Conservation (phyloP, 2,329 filamentous ascomycete genomes). For the Ascocoryne sarcoides region DNA sequence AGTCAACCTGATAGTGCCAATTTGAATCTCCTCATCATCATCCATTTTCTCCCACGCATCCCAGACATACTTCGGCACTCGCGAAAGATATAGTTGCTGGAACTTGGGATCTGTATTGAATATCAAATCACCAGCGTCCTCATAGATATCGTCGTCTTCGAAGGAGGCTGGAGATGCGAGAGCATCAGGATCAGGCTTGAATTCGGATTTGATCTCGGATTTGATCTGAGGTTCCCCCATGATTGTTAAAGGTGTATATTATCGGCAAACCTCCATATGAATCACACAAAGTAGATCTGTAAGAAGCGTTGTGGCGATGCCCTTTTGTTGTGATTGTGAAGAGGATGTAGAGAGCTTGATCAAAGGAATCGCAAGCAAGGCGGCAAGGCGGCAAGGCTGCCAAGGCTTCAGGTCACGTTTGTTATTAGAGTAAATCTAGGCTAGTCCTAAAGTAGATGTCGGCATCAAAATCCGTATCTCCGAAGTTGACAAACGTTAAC, state of each 20-base stretch:
- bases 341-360: too few species aligned
- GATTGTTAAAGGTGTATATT: slow-evolving; percentile 7
- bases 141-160: slow-evolving; percentile 60
- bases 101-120: slow-evolving; percentile 34
- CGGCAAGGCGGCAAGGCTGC: too few species aligned
- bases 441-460: too few species aligned
- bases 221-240: slow-evolving; percentile 36
- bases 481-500: too few species aligned
- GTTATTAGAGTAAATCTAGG: too few species aligned
- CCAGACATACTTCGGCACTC: slow-evolving; percentile 73
- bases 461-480: too few species aligned
- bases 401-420: too few species aligned
- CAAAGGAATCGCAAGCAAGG: too few species aligned
- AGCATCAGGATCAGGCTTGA: slow-evolving; percentile 39
- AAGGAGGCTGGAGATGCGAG: slow-evolving; percentile 35
- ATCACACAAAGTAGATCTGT: slow-evolving; percentile 1
- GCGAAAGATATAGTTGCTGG: slow-evolving; percentile 58
- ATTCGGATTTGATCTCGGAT: too few species aligned
- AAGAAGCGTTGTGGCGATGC: background rate
- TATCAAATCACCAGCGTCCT: slow-evolving; percentile 56
- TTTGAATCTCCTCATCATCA: slow-evolving; percentile 72
- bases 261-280: slow-evolving; percentile 16
- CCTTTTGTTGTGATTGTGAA: too few species aligned
- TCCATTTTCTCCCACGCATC: slow-evolving; percentile 68
- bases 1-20: slow-evolving; percentile 60